Evolutionary conservation across 2,329 filamentous ascomycete species (phyloP).

Genomic region (Colletotrichum noveboracense): DNA sequence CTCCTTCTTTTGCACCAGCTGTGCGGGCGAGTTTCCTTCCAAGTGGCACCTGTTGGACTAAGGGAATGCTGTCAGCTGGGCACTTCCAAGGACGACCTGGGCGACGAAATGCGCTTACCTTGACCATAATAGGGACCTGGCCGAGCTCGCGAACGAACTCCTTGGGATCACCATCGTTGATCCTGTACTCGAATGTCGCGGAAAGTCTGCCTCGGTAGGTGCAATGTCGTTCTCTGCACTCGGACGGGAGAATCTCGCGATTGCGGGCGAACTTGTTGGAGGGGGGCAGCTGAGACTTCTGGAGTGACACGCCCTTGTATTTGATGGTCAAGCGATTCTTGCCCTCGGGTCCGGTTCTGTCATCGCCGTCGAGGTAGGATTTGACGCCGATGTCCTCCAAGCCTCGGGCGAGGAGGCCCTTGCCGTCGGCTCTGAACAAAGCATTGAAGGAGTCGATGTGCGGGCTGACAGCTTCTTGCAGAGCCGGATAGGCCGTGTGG

Average conservation of each 20-base stretch:
- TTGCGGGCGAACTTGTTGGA: conserved; percentile 85
- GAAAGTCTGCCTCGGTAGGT: conserved; percentile 89
- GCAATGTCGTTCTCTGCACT: conserved; percentile 92
- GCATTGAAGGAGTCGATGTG: conserved; percentile 97
- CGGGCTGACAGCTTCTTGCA: conserved; percentile 85
- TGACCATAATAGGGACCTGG: conserved; percentile 90
- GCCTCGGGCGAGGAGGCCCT: conserved; percentile 69
- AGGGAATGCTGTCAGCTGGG: conserved; percentile 26
- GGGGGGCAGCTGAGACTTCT: conserved; percentile 79
- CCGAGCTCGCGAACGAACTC: conserved; percentile 87
- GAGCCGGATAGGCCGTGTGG: conserved; percentile 83
- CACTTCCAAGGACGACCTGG: not conserved
- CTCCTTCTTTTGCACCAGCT: conserved; percentile 86
- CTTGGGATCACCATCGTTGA: conserved; percentile 86
- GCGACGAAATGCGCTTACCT: conserved; percentile 58
- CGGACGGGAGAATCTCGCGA: conserved; percentile 86
- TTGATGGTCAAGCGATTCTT: conserved; percentile 80
- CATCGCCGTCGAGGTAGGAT: conserved; percentile 83
- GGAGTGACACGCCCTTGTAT: conserved; percentile 81
- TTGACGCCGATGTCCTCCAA: conserved; percentile 91
- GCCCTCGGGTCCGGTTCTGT: conserved; percentile 59
- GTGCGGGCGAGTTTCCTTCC: conserved; percentile 80
- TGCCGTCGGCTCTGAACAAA: conserved; percentile 76
- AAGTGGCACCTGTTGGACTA: conserved; percentile 92
- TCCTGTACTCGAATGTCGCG: conserved; percentile 80